Conservation (phyloP, 768 basidiomycete genomes). For the Scleroderma bovista region DNA sequence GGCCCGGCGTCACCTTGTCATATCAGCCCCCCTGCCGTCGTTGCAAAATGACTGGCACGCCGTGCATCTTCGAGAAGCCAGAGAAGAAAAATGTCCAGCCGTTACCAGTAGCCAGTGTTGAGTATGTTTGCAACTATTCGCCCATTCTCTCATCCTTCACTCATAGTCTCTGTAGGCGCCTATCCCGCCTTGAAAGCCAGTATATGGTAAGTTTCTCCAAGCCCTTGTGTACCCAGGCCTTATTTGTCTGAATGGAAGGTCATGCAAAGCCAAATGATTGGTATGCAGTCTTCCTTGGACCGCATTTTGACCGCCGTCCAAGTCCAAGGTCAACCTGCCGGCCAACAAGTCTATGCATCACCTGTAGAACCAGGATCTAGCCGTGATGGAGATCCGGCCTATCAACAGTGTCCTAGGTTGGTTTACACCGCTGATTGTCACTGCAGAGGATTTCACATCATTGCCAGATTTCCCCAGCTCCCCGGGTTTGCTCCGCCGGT, state of each 20-base stretch:
- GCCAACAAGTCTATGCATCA: slow-evolving; percentile 15
- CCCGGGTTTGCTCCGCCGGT: slow-evolving; percentile 92
- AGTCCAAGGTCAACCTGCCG: slow-evolving; percentile 29
- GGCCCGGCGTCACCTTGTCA: slow-evolving; percentile 55
- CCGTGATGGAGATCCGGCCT: slow-evolving; percentile 23
- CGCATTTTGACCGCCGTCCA: slow-evolving; percentile 71
- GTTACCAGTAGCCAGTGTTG: slow-evolving; percentile 60
- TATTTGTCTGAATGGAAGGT: slow-evolving; percentile 40
- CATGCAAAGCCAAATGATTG: slow-evolving; percentile 93
- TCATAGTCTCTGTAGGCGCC: slow-evolving; percentile 46
- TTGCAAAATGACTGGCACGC: slow-evolving; percentile 75
- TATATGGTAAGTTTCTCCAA: slow-evolving; percentile 52
- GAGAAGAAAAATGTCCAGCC: slow-evolving; percentile 73
- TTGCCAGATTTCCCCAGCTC: slow-evolving; percentile 67
- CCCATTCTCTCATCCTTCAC: slow-evolving; percentile 9
- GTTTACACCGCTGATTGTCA: slow-evolving; percentile 28
- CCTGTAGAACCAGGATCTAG: slow-evolving; percentile 14
- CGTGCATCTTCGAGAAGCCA: slow-evolving; percentile 87
- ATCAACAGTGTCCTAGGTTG: slow-evolving; percentile 28
- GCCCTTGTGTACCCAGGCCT: not conserved
- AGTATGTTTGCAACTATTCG: slow-evolving; percentile 43
- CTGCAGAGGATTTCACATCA: slow-evolving; percentile 17
- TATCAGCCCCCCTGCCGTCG: slow-evolving; percentile 82
- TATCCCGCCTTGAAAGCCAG: slow-evolving; percentile 81
- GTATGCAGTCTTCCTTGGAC: slow-evolving; percentile 86